Percentiles rank a stretch among this genome's conserved stretches.
Conservation (phyloP, 768 basidiomycete species). For the Royoungia palumana region DNA sequence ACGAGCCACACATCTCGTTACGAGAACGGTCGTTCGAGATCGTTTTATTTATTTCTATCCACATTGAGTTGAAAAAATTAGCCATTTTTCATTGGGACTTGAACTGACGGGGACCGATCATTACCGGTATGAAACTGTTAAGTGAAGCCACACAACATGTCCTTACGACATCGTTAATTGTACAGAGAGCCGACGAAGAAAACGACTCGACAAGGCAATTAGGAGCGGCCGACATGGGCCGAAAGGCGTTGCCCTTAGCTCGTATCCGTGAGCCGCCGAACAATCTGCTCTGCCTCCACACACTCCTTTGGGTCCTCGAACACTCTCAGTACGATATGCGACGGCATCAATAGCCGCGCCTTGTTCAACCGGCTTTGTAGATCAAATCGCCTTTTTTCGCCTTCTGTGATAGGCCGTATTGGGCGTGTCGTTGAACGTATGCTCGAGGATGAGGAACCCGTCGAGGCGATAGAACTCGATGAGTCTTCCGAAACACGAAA, state of each 20-base stretch:
- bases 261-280: conserved; percentile 20
- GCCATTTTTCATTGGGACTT: too few species aligned
- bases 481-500: conserved; percentile 27
- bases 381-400: conserved; percentile 53
- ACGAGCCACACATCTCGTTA: too few species aligned
- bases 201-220: too few species aligned
- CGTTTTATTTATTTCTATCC: too few species aligned
- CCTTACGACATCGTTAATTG: too few species aligned
- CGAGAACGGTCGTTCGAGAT: too few species aligned
- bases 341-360: conserved; percentile 58
- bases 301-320: conserved; percentile 72
- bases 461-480: conserved; percentile 19
- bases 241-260: not conserved
- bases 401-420: conserved; percentile 39
- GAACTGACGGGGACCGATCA: too few species aligned
- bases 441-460: conserved; percentile 21
- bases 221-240: too few species aligned
- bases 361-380: conserved; percentile 63
- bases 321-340: conserved; percentile 54
- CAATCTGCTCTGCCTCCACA: conserved; percentile 51
- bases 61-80: too few species aligned
- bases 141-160: too few species aligned
- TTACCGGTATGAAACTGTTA: too few species aligned
- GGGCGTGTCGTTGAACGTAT: not conserved
- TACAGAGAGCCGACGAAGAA: too few species aligned